Conservation (phyloP, 2,329 filamentous ascomycete genomes). For the Trichophyton benhamiae region DNA sequence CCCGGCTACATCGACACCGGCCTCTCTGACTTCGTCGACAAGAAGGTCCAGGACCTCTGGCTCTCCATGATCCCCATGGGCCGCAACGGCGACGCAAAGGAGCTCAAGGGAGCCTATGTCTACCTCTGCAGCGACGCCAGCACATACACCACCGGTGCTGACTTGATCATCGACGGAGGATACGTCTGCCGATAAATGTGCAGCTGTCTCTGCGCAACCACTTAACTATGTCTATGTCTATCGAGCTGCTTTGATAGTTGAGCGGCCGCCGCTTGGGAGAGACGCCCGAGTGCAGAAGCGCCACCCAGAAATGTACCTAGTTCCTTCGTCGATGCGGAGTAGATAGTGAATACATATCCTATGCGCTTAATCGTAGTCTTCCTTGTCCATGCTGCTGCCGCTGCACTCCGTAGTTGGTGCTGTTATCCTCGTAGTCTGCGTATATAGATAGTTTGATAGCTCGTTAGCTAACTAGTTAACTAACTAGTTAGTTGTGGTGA, state of each 20-base stretch:
- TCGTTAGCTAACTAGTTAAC: not conserved
- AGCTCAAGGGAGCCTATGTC: conserved; percentile 65
- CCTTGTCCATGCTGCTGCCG: not conserved
- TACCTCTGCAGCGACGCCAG: conserved; percentile 65
- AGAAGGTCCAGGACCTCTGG: conserved; percentile 43
- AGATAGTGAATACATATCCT: not conserved
- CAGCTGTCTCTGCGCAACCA: not conserved
- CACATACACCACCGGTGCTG: conserved; percentile 59
- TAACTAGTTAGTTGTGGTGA: not conserved
- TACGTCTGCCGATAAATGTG: conserved; percentile 29
- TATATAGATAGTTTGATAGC: not conserved
- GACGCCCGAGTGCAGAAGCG: not conserved
- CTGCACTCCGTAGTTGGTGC: too few relatives aligned
- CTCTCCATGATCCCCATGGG: conserved; percentile 43
- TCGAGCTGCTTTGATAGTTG: not conserved
- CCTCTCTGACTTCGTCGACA: conserved; percentile 51
- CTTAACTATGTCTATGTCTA: too few relatives aligned
- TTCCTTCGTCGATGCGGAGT: not conserved
- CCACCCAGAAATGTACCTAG: not conserved
- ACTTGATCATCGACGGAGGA: conserved; percentile 60
- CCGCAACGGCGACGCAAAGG: conserved; percentile 52
- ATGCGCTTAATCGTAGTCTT: not conserved
- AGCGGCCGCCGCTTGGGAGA: not conserved
- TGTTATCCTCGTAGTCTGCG: not conserved
- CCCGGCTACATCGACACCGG: conserved; percentile 59